Conservation (phyloP, 2,329 filamentous ascomycete species). For the Microascus cirrosus region DNA sequence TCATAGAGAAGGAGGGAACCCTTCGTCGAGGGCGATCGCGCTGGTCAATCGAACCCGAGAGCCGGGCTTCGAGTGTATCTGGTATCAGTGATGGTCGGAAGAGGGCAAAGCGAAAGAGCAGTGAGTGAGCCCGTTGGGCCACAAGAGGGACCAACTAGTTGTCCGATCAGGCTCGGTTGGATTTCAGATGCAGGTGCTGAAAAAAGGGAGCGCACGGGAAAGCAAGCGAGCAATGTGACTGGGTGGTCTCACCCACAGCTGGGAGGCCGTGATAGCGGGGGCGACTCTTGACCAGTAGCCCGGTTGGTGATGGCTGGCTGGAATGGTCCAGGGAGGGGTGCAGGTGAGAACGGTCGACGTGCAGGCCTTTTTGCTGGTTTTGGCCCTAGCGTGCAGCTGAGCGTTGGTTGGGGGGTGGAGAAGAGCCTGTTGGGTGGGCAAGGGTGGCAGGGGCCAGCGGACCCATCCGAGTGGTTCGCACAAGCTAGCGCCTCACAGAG, state of each 20-base stretch:
- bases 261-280: background rate
- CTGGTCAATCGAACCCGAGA: background rate
- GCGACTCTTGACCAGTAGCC: background rate
- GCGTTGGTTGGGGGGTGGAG: background rate
- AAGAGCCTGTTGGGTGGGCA: background rate
- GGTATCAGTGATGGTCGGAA: background rate
- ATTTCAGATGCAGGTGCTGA: background rate
- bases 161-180: background rate
- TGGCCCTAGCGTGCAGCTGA: background rate
- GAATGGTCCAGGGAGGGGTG: background rate
- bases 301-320: background rate
- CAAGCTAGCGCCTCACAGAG: background rate
- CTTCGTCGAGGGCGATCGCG: background rate
- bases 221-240: background rate
- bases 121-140: background rate
- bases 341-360: background rate
- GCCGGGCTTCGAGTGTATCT: background rate
- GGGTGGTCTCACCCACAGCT: background rate
- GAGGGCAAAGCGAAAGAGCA: background rate
- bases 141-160: background rate
- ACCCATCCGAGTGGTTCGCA: background rate
- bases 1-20: background rate
- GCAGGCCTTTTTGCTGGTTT: background rate
- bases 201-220: background rate
- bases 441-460: background rate